Percentiles rank a stretch among this genome's conserved stretches.
phyloP scores from a whole-genome alignment of 768 basidiomycete species.

The Trametes sanguinea region DNA sequence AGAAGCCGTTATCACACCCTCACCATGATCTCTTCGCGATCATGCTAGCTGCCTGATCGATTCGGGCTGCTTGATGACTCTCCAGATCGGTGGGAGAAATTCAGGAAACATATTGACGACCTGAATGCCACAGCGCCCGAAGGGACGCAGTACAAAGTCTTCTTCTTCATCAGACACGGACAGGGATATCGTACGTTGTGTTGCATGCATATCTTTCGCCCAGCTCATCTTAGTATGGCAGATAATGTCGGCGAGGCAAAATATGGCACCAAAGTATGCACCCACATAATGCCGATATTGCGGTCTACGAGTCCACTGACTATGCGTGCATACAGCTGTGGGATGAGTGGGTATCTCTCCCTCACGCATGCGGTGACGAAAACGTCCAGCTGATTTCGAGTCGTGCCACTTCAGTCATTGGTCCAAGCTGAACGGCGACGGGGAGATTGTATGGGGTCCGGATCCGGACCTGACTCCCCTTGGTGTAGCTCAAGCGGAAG shows the following conservation, averaged over 20 bases:
- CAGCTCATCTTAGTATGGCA: conserved; percentile 29
- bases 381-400: not conserved
- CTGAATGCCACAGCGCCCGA: conserved; percentile 46
- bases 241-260: conserved; percentile 68
- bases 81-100: conserved; percentile 49
- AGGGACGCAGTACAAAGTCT: conserved; percentile 56
- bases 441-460: conserved; percentile 71
- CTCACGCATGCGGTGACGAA: not conserved
- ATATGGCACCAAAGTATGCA: conserved; percentile 49
- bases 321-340: conserved; percentile 42
- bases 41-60: conserved; percentile 49
- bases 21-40: not conserved
- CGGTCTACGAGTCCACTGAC: not conserved
- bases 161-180: conserved; percentile 71
- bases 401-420: conserved; percentile 47
- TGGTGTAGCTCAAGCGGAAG: conserved; percentile 58
- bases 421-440: conserved; percentile 66
- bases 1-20: not conserved
- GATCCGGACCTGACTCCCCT: conserved; percentile 64
- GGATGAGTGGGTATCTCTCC: conserved; percentile 54
- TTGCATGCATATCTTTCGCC: not conserved
- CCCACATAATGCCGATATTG: not conserved
- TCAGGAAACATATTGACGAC: conserved; percentile 43
- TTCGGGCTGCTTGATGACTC: conserved; percentile 62
- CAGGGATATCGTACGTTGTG: conserved; percentile 64